A percentile compares a stretch with the other conserved stretches of the same genome.
phyloP scores from a whole-genome alignment of 164 flowering plant species.

The Litsea cubeba region DNA sequence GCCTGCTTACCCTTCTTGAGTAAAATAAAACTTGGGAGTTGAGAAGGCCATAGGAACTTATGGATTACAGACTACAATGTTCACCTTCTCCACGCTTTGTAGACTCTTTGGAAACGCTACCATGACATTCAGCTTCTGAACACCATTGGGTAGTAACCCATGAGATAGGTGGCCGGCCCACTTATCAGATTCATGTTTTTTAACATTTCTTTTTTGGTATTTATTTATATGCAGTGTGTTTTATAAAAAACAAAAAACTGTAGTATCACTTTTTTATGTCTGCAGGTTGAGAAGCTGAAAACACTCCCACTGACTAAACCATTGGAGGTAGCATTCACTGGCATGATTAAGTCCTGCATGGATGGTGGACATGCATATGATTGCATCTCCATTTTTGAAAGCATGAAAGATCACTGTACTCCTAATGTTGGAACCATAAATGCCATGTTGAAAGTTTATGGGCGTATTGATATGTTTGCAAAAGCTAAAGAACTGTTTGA shows the following conservation, averaged over 20 bases:
- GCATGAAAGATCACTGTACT: constrained; percentile 47
- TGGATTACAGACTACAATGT: too few relatives aligned
- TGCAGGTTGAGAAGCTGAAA: constrained; percentile 81
- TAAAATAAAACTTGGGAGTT: too few relatives aligned
- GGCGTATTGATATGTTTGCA: constrained; percentile 71
- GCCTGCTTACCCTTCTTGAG: too few relatives aligned
- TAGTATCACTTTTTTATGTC: neutral
- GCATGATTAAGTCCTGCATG: constrained; percentile 78
- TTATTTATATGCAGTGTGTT: neutral
- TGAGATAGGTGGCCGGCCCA: too few relatives aligned
- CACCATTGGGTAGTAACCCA: too few relatives aligned
- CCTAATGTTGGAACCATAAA: constrained; percentile 83
- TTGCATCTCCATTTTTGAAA: constrained; percentile 60
- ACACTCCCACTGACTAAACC: constrained; percentile 47
- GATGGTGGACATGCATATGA: constrained; percentile 72
- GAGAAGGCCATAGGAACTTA: too few relatives aligned
- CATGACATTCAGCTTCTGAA: too few relatives aligned
- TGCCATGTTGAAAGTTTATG: constrained; percentile 79
- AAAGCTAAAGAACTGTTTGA: constrained; percentile 82
- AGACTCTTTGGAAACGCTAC: too few relatives aligned
- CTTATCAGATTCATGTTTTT: too few relatives aligned
- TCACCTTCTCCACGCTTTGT: too few relatives aligned
- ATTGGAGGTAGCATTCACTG: constrained; percentile 80
- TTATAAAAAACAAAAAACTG: too few relatives aligned
- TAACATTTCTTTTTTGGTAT: too few relatives aligned